Base-by-base conservation (phyloP, 2,329 filamentous ascomycete species). In the Talaromyces amestolkiae region DNA sequence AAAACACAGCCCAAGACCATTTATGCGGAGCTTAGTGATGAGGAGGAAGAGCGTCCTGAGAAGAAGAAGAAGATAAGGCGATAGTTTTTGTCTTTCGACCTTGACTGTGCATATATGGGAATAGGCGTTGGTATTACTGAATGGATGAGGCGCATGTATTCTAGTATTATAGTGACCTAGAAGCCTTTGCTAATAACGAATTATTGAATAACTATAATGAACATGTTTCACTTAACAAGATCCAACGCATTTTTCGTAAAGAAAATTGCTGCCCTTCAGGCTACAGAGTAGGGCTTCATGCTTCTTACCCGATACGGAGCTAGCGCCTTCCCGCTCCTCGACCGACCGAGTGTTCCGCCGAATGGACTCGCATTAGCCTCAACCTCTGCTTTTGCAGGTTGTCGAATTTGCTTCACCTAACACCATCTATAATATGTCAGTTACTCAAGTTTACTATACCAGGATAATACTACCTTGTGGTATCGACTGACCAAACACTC, bases 1-100 rank as follows among this genome's bases (percentile, higher is more conserved):
- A 85, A 90, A 71, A 98, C 93, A 43, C 94, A 98, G 80, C 95
- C 95, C 0, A 89, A 93, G 70, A 92, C 93, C 31, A 90, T 97
- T 70, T 99, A 96, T 80, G 91, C 91, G 8, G 91, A 97, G 51
- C 73, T 95, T 39, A 96, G 93, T 76, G 94, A 96, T 72, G 91
- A 93, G 17, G 85, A 87, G 45, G 89, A 87, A 61, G 85, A 86
- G 19, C 86, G 84, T 3, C 87, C 86, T n/a, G 86, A 91, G 39
- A 91, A 88, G 79, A 88, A 88, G 77, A 84, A 88, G 77, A 84
- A 75, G 68, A 70, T 75, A 27, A 78, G 72, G 67, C 75, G 74
- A 49, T 67, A 61, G 51, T 24, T 51, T 33, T 11, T 53, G 49
- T 41, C 35, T 37, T 11, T 31, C 43, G 7, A 24, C 45, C 2